Base-by-base conservation (phyloP, 2,329 filamentous ascomycete genomes). In the Cephalotrichum gorgonifer region DNA sequence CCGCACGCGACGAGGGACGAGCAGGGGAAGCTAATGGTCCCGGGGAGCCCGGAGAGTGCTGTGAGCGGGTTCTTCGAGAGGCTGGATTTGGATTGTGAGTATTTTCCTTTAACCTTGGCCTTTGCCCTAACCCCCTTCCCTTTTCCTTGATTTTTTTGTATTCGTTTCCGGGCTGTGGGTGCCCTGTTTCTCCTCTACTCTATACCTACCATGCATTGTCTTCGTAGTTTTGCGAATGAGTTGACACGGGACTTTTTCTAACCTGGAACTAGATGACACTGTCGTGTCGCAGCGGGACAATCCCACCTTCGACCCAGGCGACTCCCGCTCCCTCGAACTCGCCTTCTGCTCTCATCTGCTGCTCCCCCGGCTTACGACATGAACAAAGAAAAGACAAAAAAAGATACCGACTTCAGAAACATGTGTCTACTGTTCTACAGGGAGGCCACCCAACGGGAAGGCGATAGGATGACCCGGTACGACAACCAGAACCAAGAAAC, bases 81-180 rank as follows among this genome's bases (percentile, higher is more conserved):
- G 27, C 64, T 83, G 30, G 71, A 76, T 51, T 63, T 84, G 1
- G 76, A 75, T 49, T 77, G 79, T 82, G 64, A 67, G 77, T 69
- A 12, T 31, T n/a, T 14, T 6, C 43, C 12, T 14, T 4, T 41
- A 17, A 8, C 2, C 30, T 38, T 15, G 5, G 14, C 27, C 5
- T 15, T 23, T 5, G 14, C 26, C 22, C 25, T 28, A 7, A 8
- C 15, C 20, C 41, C 25, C 23, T n/a, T 33, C 8, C 23, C 17
- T 33, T 38, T 22, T 43, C 39, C 12, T 33, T 17, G 5, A 4
- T 23, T 5, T 20, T 12, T 25, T 7, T 38, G 3, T 28, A 26
- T 39, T 15, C 25, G 17, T 38, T 38, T n/a, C n/a, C n/a, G n/a
- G n/a, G n/a, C n/a, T n/a, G n/a, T n/a, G n/a, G n/a, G n/a, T n/a